Percentiles rank a stretch among this genome's conserved stretches.
These are phyloP conservation scores for Aspergillus persii DNA, from an alignment of 2,329 filamentous ascomycete species.

Conservation along the genomic window DNA sequence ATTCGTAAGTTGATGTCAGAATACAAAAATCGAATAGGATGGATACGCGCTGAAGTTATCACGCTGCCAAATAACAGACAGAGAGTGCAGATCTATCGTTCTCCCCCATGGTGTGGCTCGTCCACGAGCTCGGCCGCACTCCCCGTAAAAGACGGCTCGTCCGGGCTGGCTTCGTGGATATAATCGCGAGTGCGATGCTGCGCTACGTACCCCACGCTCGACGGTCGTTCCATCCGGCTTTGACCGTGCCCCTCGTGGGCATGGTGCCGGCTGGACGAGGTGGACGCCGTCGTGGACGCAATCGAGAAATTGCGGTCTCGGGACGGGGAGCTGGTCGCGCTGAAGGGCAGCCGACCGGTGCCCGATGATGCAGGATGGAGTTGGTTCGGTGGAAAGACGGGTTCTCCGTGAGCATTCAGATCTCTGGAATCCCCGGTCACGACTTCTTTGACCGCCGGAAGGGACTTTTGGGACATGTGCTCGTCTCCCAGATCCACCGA, in stretches of 20 bases:
- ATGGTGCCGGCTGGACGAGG: slow-evolving; percentile 35
- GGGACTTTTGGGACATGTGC: slow-evolving; percentile 8
- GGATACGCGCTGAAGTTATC: background rate
- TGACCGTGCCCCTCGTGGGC: slow-evolving; percentile 24
- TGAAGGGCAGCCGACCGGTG: slow-evolving; percentile 44
- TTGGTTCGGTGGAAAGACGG: slow-evolving; percentile 13
- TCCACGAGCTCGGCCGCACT: slow-evolving; percentile 47
- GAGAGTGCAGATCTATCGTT: slow-evolving; percentile 7
- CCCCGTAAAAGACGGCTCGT: slow-evolving; percentile 38
- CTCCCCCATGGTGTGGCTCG: slow-evolving; percentile 21
- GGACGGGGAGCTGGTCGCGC: slow-evolving; percentile 35
- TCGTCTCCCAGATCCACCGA: slow-evolving; percentile 16
- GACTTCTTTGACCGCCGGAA: slow-evolving; percentile 22
- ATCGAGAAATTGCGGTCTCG: slow-evolving; percentile 36
- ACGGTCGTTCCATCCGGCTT: slow-evolving; percentile 38
- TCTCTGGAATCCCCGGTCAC: slow-evolving; percentile 7
- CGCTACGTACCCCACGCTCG: slow-evolving; percentile 51
- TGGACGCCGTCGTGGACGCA: slow-evolving; percentile 37
- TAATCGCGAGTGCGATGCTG: slow-evolving; percentile 50
- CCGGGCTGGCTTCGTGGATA: slow-evolving; percentile 43
- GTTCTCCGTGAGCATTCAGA: slow-evolving; percentile 13
- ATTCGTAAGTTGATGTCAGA: slow-evolving; percentile 20
- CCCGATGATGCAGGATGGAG: slow-evolving; percentile 28
- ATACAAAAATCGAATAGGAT: slow-evolving; percentile 9
- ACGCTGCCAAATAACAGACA: slow-evolving; percentile 9